These are phyloP conservation scores for Podila minutissima DNA, from an alignment of 192 early-diverging fungal genomes.

Conservation along the genomic window DNA sequence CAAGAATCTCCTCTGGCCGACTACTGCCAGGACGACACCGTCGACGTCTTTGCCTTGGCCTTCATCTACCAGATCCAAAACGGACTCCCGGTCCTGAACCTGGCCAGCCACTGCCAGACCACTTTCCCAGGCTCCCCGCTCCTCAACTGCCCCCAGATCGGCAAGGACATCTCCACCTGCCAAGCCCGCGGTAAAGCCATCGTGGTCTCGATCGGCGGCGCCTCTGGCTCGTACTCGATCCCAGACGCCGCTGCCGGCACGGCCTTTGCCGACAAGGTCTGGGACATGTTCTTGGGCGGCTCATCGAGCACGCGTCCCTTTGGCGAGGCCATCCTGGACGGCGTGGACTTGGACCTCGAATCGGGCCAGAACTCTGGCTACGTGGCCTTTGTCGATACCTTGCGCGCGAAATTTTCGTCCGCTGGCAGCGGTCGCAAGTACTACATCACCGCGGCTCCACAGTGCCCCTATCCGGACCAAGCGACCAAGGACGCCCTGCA, in stretches of 20 bases:
- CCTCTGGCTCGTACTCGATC: conserved; percentile 55
- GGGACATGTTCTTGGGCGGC: conserved; percentile 71
- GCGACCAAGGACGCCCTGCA: conserved; percentile 66
- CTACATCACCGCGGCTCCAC: conserved; percentile 68
- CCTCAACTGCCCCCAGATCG: conserved; percentile 66
- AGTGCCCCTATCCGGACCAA: conserved; percentile 70
- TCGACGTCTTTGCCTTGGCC: conserved; percentile 66
- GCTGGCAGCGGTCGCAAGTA: conserved; percentile 15
- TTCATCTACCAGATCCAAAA: conserved; percentile 67
- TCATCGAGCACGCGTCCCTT: conserved; percentile 64
- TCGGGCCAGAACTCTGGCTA: conserved; percentile 59
- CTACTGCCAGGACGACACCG: conserved; percentile 69
- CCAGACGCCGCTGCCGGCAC: conserved; percentile 33
- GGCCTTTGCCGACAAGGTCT: conserved; percentile 61
- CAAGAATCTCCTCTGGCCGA: conserved; percentile 22
- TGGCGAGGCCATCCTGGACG: conserved; percentile 67
- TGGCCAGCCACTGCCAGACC: conserved; percentile 61
- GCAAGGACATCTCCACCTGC: conserved; percentile 70
- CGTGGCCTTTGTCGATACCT: conserved; percentile 55
- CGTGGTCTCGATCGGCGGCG: conserved; percentile 73
- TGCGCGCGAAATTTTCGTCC: conserved; percentile 31
- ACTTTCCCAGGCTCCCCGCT: conserved; percentile 63
- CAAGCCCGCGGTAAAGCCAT: conserved; percentile 70
- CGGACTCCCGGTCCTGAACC: conserved; percentile 62
- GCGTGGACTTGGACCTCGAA: conserved; percentile 72